Conservation (phyloP, 2,329 filamentous ascomycete genomes). For the Xylaria arbuscula region DNA sequence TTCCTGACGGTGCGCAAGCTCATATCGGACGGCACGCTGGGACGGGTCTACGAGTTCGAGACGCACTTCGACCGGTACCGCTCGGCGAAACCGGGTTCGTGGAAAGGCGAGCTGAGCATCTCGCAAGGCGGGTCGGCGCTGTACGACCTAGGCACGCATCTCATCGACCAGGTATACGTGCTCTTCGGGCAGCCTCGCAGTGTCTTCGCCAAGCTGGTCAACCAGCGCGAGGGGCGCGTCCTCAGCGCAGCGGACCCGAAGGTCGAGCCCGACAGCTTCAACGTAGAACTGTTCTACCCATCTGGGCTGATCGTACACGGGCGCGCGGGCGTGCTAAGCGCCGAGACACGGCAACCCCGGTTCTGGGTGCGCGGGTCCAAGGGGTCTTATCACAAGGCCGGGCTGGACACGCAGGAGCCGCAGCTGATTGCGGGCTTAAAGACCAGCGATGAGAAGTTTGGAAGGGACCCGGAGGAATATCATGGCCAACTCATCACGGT, state of each 20-base stretch:
- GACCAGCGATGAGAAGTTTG: constrained; percentile 72
- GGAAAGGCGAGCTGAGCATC: constrained; percentile 73
- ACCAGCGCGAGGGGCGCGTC: constrained; percentile 66
- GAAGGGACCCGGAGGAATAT: constrained; percentile 67
- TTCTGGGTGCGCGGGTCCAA: constrained; percentile 82
- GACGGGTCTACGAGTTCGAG: constrained; percentile 80
- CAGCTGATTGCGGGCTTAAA: constrained; percentile 73
- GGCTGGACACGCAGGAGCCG: constrained; percentile 79
- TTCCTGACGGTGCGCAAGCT: constrained; percentile 77
- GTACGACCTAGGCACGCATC: constrained; percentile 80
- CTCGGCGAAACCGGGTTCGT: constrained; percentile 66
- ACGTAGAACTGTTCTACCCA: constrained; percentile 74
- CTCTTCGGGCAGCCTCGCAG: constrained; percentile 75
- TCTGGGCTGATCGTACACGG: constrained; percentile 73
- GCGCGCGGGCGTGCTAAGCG: constrained; percentile 75
- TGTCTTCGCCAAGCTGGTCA: constrained; percentile 75
- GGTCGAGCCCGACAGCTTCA: constrained; percentile 67
- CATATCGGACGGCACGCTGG: constrained; percentile 68
- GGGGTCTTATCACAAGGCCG: constrained; percentile 78
- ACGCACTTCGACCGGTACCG: constrained; percentile 84
- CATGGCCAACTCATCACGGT: constrained; percentile 69
- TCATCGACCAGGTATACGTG: constrained; percentile 78
- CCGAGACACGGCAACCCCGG: constrained; percentile 74
- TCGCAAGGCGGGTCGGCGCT: constrained; percentile 73
- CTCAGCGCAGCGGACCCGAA: constrained; percentile 51